Evolutionary conservation across 371 early-diverging fungal species (phyloP), one percentile per base, ranked within the genome.

Genomic region (Mucor piriformis): DNA sequence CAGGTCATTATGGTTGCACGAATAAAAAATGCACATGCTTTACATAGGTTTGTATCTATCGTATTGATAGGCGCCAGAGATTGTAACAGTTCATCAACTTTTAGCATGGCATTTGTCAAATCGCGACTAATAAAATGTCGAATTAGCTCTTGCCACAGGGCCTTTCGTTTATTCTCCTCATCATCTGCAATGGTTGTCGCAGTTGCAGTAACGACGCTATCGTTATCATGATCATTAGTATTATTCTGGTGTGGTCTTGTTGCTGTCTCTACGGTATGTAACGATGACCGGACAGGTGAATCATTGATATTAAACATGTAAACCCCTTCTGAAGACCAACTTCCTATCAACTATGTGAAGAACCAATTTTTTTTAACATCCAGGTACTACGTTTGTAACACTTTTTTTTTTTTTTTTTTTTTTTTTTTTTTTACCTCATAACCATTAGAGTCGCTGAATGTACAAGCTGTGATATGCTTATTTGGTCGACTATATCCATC

Each of bases 261-360:
- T 6, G 18, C 2, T 1, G 42, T 18, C 18, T n/a, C 18, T 18
- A 42, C 20, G 4, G 42, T 18, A 18, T 42, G n/a, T 27, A n/a
- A 13, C 1, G 56, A 56, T 10, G 47, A 56, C 34, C 46, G 47
- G n/a, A 46, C 33, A 40, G 50, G 23, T 18, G 57, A 57, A 27
- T 76, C 76, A 27, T 81, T 66, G 12, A 85, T 77, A 50, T 88
- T 77, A 61, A 90, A 88, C 27, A 89, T 49, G 48, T 84, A 87
- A 7, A 87, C 71, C 25, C 64, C 63, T 47, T 82, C 80, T 0
- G 73, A 69, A 50, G 78, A 74, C 87, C 89, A 89, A 50, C 84
- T 88, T 7, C 85, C 88, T 38, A 90, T 48, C 6, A 89, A 50
- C 69, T 85, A 69, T 18, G 4, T n/a, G n/a, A n/a, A n/a, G n/a